Base-by-base conservation (phyloP, 2,329 filamentous ascomycete species). In the Rhytidhysteron rufulum region DNA sequence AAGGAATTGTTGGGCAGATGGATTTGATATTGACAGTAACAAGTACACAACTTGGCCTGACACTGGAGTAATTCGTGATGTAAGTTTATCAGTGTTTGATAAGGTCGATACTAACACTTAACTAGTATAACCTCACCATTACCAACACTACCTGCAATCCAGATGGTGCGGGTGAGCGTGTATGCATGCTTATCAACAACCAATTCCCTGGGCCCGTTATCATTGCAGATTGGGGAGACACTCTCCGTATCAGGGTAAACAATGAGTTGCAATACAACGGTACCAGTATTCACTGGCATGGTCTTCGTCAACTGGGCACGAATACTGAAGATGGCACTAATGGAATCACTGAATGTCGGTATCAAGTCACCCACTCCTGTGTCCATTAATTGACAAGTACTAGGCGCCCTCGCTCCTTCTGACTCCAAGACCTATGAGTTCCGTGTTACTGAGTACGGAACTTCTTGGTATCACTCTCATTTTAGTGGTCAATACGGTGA, bases 161-260 rank as follows among this genome's bases (percentile, higher is more conserved):
- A 13, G 67, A 70, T 49, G 67, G 66, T 10, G 39, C 44, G 57
- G 30, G 54, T 39, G 34, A 52, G 55, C 48, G 66, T 48, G 34
- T 67, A 54, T 50, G 60, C 50, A 31, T 69, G 59, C 37, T 66
- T 47, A 49, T 60, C 30, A 53, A 60, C 20, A 78, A 78, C 13
- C 72, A 77, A 15, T 79, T 76, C 40, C 83, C 83, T 1, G 85
- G 81, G 0, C 85, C 83, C 2, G 69, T 74, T 11, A 79, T 89
- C 39, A 73, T 76, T 44, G 82, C 77, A 33, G 68, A 72, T 32
- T 61, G 58, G 58, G 58, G 49, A 4, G 58, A 62, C 19, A 60
- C 48, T 2, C 43, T 60, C n/a, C 31, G 54, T 4, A 48, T 61
- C 45, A 79, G 57, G 3, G 72, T 84, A 5, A 74, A 65, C 24